Conservation (phyloP, 768 basidiomycete genomes). For the Stropharia rugosoannulata region DNA sequence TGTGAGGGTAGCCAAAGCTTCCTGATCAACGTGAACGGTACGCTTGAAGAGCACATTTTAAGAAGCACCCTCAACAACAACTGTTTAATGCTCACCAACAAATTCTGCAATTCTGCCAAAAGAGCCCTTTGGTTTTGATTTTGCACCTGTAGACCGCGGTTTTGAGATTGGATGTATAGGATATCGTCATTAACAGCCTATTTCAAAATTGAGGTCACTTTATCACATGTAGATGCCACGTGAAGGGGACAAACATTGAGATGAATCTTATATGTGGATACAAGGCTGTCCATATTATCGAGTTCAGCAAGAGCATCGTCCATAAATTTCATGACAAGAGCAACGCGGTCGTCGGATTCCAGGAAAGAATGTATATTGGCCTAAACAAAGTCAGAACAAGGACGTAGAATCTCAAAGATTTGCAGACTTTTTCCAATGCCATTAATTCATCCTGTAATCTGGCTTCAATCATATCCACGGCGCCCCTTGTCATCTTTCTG, state of each 20-base stretch:
- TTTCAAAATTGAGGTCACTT: not conserved
- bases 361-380: constrained; percentile 98
- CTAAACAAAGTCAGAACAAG: constrained; percentile 36
- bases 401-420: constrained; percentile 1
- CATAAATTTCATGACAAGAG: constrained; percentile 80
- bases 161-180: constrained; percentile 92
- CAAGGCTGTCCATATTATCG: constrained; percentile 84
- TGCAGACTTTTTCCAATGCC: constrained; percentile 85
- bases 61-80: not conserved
- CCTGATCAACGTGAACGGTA: constrained; percentile 90
- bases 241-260: constrained; percentile 65
- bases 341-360: constrained; percentile 92
- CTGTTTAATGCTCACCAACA: constrained; percentile 55
- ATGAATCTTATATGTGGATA: constrained; percentile 96
- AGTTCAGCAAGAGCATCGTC: constrained; percentile 89
- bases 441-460: constrained; percentile 85
- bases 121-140: constrained; percentile 92
- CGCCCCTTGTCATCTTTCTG: constrained; percentile 61
- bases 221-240: not conserved
- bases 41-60: constrained; percentile 45
- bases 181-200: constrained; percentile 97
- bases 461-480: constrained; percentile 91
- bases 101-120: constrained; percentile 80
- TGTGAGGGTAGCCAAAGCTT: constrained; percentile 71
- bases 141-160: constrained; percentile 95